Base-by-base conservation (phyloP, 345 rosid genomes). In the Sonneratia caseolaris region DNA sequence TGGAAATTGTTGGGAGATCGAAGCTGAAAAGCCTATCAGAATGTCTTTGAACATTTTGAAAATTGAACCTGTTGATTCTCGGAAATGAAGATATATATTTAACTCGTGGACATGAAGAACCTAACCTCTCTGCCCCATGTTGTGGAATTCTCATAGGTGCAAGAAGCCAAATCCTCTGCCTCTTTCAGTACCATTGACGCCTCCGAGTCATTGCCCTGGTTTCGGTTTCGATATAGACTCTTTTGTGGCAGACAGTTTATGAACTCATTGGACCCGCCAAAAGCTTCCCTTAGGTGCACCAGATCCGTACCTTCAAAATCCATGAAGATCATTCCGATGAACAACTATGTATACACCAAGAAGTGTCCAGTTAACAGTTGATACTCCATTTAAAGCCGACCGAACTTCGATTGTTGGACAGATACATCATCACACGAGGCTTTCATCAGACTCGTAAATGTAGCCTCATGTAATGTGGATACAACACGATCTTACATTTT, bases 51-150 rank as follows among this genome's bases (percentile, higher is more conserved):
- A 48, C 53, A 48, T 48, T 13, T 3, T 15, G 32, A 48, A 12
- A 48, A 48, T 48, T 16, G 59, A 53, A 19, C 51, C 11, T 2
- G 15, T 53, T 19, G n/a, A 62, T 27, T 36, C 36, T 8, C 19
- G n/a, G 15, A 14, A 10, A 24, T 15, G 19, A 62, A 59, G 3
- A 59, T 59, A 57, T 27, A 15, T 55, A 55, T 10, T 10, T 59
- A n/a, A 24, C 32, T 16, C 2, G 18, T 10, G 1, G 53, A 48
- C 18, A 48, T 10, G 53, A 3, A 48, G 22, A 7, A 14, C 43
- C 76, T 37, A 77, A 66, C 89, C 83, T 82, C 35, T 70, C 72
- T 38, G 24, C 87, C 87, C 89, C 89, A 84, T 74, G 40, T 15
- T 24, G 84, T 76, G 55, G 74, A 70, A 13, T 36, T 43, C 68